These are phyloP conservation scores for Porcisia deanei DNA, from an alignment of 208 protist species.

Conservation along the genomic window DNA sequence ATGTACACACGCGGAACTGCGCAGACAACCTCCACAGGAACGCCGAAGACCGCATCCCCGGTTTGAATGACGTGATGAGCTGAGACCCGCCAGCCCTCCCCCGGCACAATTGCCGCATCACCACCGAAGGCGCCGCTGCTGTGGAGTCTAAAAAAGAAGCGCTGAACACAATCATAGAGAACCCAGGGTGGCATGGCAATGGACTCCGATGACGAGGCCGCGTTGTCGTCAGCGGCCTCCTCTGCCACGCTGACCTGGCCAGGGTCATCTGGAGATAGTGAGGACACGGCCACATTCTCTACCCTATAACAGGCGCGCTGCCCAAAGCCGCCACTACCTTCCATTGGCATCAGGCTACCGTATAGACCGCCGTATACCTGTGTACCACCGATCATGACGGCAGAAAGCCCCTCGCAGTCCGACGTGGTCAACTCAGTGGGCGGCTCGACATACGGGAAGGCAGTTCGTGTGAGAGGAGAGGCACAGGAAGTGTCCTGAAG, in stretches of 20 bases:
- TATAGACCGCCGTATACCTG: constrained; percentile 43
- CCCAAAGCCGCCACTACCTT: constrained; percentile 27
- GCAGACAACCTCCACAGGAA: constrained; percentile 57
- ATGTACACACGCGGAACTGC: constrained; percentile 51
- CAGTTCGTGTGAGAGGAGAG: background rate
- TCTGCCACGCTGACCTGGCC: background rate
- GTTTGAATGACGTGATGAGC: constrained; percentile 57
- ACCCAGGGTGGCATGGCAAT: constrained; percentile 66
- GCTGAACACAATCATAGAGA: constrained; percentile 43
- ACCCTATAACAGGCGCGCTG: constrained; percentile 40
- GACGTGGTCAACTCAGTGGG: background rate
- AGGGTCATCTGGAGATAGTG: background rate
- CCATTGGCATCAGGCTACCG: constrained; percentile 33
- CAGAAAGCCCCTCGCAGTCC: background rate
- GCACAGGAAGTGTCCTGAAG: background rate
- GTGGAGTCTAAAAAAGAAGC: constrained; percentile 44
- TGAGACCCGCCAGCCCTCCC: constrained; percentile 35
- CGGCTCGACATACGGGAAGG: constrained; percentile 2
- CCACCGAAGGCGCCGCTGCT: constrained; percentile 2
- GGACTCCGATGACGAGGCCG: background rate
- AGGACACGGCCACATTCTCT: background rate
- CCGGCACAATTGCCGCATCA: background rate
- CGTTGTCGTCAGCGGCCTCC: background rate
- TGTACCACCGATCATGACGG: constrained; percentile 23
- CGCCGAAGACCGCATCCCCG: constrained; percentile 46